phyloP scores from a whole-genome alignment of 345 rosid genomes.

The Citrus cavaleriei region DNA sequence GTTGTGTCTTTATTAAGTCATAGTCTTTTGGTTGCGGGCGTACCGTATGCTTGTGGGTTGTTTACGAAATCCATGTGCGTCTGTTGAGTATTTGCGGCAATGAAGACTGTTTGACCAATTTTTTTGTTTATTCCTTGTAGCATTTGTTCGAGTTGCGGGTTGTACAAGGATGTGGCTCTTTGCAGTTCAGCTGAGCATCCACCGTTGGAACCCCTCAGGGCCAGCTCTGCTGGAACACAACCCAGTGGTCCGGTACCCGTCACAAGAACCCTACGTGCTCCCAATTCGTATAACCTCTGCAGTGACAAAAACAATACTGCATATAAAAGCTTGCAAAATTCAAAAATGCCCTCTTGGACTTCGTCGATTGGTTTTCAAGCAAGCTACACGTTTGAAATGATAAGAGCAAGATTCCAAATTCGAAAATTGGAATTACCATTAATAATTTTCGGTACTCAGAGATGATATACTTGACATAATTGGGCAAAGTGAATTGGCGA shows the following conservation, averaged over 20 bases:
- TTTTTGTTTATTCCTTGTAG: slow-evolving; percentile 16
- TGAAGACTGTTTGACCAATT: slow-evolving; percentile 25
- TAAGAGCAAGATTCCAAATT: too few relatives aligned
- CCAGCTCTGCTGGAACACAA: slow-evolving; percentile 49
- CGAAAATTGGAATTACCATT: slow-evolving; percentile 18
- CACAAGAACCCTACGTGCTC: slow-evolving; percentile 42
- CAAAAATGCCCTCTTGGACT: too few relatives aligned
- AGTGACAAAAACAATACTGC: not conserved
- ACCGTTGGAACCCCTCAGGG: slow-evolving; percentile 28
- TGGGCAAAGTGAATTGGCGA: slow-evolving; percentile 39
- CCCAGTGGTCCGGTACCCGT: slow-evolving; percentile 57
- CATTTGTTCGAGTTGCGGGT: slow-evolving; percentile 42
- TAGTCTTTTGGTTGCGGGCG: not conserved
- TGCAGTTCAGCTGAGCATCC: slow-evolving; percentile 41
- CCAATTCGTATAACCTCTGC: slow-evolving; percentile 36
- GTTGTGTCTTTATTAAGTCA: too few relatives aligned
- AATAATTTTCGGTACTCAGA: slow-evolving; percentile 40
- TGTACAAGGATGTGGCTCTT: slow-evolving; percentile 31
- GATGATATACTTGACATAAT: slow-evolving; percentile 43
- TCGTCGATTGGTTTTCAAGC: too few relatives aligned
- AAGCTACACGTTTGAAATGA: too few relatives aligned
- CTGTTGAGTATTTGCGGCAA: slow-evolving; percentile 32
- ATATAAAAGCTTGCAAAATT: not conserved
- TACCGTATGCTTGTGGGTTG: slow-evolving; percentile 46
- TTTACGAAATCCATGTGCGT: slow-evolving; percentile 36